Base-by-base conservation (phyloP, 768 basidiomycete genomes). In the Amanita jacksonii region DNA sequence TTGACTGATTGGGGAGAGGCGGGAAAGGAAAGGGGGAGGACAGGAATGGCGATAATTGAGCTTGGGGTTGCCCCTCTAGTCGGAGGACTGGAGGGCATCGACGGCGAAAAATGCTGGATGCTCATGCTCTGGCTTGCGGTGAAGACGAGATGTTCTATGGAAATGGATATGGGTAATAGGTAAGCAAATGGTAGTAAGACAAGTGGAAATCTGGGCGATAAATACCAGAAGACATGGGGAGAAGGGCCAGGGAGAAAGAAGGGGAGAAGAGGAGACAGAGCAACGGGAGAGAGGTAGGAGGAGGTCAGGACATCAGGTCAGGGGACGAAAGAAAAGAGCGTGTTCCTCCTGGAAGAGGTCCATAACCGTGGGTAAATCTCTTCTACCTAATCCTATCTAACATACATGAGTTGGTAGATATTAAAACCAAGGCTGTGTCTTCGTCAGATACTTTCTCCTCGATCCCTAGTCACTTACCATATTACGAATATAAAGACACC, bases 401-500 rank as follows among this genome's bases (percentile, higher is more conserved):
- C 38, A 40, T 75, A 53, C 20, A 76, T 47, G 8, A 85, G 68
- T 47, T 76, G 66, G 56, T 88, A 86, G 40, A 90, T 76, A 57
- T 90, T 89, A 61, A 78, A 92, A 46, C 76, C 74, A 51, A 91
- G 65, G 57, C 89, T 91, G 57, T 22, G 48, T 5, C 34, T 22
- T 18, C 10, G 8, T 24, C 15, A 31, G 15, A 16, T 9, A 19
- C 12, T 32, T n/a, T 19, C 25, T 16, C 6, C 33, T 23, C 6
- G 5, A 13, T 32, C 33, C 41, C 16, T 38, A 25, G 16, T n/a
- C 36, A 59, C 89, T 54, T 56, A 92, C 91, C 92, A 96, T 62
- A 94, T 89, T 18, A 85, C 69, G 62, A 91, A 88, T 28, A 97
- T 76, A 55, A 70, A 73, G 23, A 68, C 61, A 10, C 93, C 93